Evolutionary conservation across 345 rosid genomes (phyloP).

Genomic region (Gossypium sturtianum): DNA sequence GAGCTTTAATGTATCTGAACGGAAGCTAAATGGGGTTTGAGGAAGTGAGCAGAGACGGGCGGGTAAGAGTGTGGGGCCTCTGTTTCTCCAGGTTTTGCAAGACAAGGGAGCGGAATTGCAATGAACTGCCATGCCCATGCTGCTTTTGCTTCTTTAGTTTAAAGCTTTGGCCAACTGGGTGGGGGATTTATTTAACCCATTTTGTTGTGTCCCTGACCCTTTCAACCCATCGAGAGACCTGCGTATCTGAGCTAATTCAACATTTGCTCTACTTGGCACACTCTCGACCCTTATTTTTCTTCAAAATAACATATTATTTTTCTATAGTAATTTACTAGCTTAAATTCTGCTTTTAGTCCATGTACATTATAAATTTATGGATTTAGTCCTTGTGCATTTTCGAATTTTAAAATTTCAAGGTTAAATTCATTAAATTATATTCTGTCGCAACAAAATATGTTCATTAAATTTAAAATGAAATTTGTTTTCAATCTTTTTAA

Average conservation of each 20-base stretch:
- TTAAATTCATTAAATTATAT: no score
- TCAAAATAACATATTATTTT: background rate
- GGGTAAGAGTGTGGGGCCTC: conserved; percentile 22
- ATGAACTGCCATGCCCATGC: conserved; percentile 42
- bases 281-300: background rate
- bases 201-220: background rate
- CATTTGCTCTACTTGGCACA: conserved; percentile 6
- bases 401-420: no score
- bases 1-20: conserved; percentile 26
- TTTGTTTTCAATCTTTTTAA: no score
- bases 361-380: no score
- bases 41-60: conserved; percentile 13
- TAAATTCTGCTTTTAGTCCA: no score
- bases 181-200: background rate
- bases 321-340: background rate
- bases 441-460: no score
- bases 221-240: background rate
- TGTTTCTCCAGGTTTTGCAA: conserved; percentile 19
- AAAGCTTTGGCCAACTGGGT: conserved; percentile 1
- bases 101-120: conserved; percentile 26
- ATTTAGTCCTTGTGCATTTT: no score
- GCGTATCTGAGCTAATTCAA: background rate
- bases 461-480: no score
- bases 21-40: conserved; percentile 12
- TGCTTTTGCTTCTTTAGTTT: background rate